phyloP scores from a whole-genome alignment of 2,329 filamentous ascomycete species.

The Fusarium clavum region DNA sequence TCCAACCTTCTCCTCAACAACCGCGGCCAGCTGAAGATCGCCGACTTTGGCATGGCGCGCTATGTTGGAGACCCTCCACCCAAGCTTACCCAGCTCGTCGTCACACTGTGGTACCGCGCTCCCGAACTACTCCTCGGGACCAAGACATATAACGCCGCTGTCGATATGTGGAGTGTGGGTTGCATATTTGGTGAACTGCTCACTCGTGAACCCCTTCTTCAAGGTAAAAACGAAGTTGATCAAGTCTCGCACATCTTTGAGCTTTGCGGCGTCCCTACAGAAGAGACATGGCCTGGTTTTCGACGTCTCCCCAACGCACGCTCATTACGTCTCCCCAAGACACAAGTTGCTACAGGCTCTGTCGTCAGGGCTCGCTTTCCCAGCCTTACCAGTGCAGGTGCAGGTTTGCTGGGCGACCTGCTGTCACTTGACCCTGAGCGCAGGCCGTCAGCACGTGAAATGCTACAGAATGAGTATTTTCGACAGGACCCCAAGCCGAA shows the following conservation, averaged over 20 bases:
- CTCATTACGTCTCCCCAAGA: conserved; percentile 75
- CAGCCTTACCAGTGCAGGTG: conserved; percentile 80
- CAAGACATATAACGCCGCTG: conserved; percentile 76
- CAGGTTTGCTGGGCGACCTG: conserved; percentile 74
- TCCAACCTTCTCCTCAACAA: conserved; percentile 96
- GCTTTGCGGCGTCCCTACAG: conserved; percentile 86
- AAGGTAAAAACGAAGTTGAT: conserved; percentile 92
- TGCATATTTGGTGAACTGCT: conserved; percentile 96
- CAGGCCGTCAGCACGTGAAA: conserved; percentile 77
- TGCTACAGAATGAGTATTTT: conserved; percentile 87
- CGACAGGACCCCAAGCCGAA: conserved; percentile 90
- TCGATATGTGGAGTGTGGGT: conserved; percentile 97
- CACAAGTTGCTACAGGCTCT: conserved; percentile 56
- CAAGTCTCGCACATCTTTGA: conserved; percentile 89
- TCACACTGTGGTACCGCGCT: conserved; percentile 96
- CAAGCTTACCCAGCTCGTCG: conserved; percentile 89
- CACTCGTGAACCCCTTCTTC: conserved; percentile 82
- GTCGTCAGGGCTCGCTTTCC: conserved; percentile 83
- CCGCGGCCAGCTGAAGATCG: conserved; percentile 92
- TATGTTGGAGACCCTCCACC: conserved; percentile 83
- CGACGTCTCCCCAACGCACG: conserved; percentile 88
- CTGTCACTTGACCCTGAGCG: conserved; percentile 79
- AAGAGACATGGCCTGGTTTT: conserved; percentile 87
- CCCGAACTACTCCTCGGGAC: conserved; percentile 90
- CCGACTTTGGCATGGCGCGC: conserved; percentile 97